Evolutionary conservation across 83 land plant species (phyloP), one percentile per base, ranked within the genome.

Genomic region (Diphasiastrum complanatum): DNA sequence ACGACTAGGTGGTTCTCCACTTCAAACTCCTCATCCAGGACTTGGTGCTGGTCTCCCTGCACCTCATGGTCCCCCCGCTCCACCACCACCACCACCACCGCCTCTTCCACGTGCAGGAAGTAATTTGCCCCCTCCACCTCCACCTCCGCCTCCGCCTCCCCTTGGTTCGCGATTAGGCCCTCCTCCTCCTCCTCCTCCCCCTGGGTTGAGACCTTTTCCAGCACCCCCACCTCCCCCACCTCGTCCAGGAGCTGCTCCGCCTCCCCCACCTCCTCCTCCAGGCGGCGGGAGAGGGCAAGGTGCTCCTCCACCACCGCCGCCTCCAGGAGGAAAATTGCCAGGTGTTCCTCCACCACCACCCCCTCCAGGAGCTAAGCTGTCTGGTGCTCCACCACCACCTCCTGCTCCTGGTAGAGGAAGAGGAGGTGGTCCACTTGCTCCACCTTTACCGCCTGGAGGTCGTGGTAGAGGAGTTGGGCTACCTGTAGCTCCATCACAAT

Each of bases 311-410:
- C 75, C 75, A 32, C 79, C 81, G 28, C 71, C 75, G 8, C 78
- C 74, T 34, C 74, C 75, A 47, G 81, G 75, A 47, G 51, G 48
- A 33, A 73, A 64, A 46, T 64, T 49, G 25, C 66, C 61, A 31
- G 72, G 22, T 59, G 66, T 61, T 38, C 68, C 71, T 47, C 78
- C 74, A 26, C 53, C 77, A 47, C 88, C 89, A 12, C 78, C 88
- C 5, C 79, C 85, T 33, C 82, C 88, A 65, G 23, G 4, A 24
- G 23, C n/a, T 6, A 24, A 8, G 43, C 43, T 8, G 43, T 16
- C 43, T 40, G 12, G 8, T 8, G 43, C 43, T 40, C 66, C 73
- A 46, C 16, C 65, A 1, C 36, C 35, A 43, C 43, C 34, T 45
- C 1, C 61, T 59, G 22, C 79, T 33, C 28, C 46, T 26, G 22